These are phyloP conservation scores for Lachancea quebecensis DNA, from an alignment of 805 yeast species.

Conservation along the genomic window DNA sequence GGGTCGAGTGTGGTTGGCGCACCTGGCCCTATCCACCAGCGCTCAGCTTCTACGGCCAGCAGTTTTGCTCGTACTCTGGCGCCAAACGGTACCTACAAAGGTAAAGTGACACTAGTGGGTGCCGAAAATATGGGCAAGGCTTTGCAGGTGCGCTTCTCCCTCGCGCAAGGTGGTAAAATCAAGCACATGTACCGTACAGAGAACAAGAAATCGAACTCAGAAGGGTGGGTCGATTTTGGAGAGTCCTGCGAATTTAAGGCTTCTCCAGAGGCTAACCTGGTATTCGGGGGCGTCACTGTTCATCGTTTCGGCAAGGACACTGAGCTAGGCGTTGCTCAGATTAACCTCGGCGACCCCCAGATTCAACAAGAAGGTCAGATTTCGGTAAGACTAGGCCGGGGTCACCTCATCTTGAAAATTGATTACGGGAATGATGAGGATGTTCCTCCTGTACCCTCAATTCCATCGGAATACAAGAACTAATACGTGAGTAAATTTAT, in stretches of 20 bases:
- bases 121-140: slow-evolving; percentile 38
- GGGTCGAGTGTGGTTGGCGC: slow-evolving; percentile 20
- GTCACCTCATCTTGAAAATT: slow-evolving; percentile 26
- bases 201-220: slow-evolving; percentile 41
- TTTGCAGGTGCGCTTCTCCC: slow-evolving; percentile 46
- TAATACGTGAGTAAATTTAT: not conserved
- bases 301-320: slow-evolving; percentile 68
- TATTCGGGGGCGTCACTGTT: slow-evolving; percentile 55
- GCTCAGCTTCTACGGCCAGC: slow-evolving; percentile 17
- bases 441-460: slow-evolving; percentile 8
- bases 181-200: slow-evolving; percentile 64
- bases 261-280: slow-evolving; percentile 49
- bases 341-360: slow-evolving; percentile 42
- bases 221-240: slow-evolving; percentile 40
- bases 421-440: slow-evolving; percentile 16
- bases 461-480: slow-evolving; percentile 7
- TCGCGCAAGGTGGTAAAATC: slow-evolving; percentile 39
- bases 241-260: slow-evolving; percentile 67
- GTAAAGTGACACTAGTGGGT: slow-evolving; percentile 46
- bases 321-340: slow-evolving; percentile 53
- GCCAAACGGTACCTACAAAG: slow-evolving; percentile 37
- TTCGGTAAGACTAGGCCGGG: slow-evolving; percentile 26
- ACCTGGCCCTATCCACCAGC: slow-evolving; percentile 12
- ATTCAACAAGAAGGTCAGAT: slow-evolving; percentile 27
- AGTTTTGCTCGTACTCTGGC: slow-evolving; percentile 27